Evolutionary conservation across 2,329 filamentous ascomycete species (phyloP).

Genomic region (Magnaporthales sp.): DNA sequence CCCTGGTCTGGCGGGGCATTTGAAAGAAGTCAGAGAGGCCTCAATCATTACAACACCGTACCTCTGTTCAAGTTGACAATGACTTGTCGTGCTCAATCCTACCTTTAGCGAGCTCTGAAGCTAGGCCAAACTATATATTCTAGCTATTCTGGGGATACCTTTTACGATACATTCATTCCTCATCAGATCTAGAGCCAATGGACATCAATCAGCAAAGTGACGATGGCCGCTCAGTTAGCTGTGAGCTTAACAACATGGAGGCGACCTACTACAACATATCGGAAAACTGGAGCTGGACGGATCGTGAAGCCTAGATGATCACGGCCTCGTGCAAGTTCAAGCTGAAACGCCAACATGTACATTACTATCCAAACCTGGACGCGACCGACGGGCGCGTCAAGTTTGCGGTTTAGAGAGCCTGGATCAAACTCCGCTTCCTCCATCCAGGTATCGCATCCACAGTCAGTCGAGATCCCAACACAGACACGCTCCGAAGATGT

Average conservation of each 20-base stretch:
- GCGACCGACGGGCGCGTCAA: not conserved
- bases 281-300: not conserved
- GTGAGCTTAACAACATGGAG: not conserved
- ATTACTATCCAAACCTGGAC: not conserved
- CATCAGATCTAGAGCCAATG: not conserved
- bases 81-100: too few species aligned
- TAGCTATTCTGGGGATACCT: too few species aligned
- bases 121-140: too few species aligned
- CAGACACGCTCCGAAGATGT: not conserved
- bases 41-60: not conserved
- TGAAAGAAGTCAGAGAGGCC: not conserved
- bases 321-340: not conserved
- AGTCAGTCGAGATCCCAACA: not conserved
- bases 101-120: too few species aligned
- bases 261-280: not conserved
- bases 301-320: not conserved
- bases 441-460: not conserved
- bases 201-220: not conserved
- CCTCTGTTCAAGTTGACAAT: not conserved
- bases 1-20: not conserved
- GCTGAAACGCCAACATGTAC: not conserved
- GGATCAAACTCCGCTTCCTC: not conserved
- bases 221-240: not conserved
- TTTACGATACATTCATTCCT: not conserved
- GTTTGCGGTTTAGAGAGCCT: not conserved